These are phyloP conservation scores for Xylariaceae sp. DNA, from an alignment of 2,329 filamentous ascomycete genomes.

Conservation along the genomic window DNA sequence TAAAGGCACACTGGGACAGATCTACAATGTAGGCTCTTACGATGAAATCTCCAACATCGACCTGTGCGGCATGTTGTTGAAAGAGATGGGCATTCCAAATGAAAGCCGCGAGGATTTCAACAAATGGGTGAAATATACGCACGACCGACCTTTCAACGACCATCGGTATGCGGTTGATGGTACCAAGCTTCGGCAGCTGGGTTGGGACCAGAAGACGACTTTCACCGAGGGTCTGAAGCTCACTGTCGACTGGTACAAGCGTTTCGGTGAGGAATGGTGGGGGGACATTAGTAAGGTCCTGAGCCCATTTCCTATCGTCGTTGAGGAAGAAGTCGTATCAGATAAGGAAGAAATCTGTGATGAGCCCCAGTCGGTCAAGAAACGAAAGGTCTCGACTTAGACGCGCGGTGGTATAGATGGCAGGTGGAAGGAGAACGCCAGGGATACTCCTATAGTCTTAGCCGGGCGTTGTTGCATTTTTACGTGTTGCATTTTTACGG, in stretches of 20 bases:
- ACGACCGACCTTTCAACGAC: constrained; percentile 74
- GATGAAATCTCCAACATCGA: constrained; percentile 71
- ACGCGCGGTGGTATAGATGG: too few relatives aligned
- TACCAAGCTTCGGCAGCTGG: constrained; percentile 57
- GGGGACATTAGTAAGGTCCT: constrained; percentile 62
- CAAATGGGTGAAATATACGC: constrained; percentile 65
- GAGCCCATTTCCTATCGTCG: constrained; percentile 58
- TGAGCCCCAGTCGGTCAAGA: constrained; percentile 22
- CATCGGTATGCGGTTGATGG: constrained; percentile 65
- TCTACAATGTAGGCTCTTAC: constrained; percentile 75
- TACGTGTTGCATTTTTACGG: too few relatives aligned
- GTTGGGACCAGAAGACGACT: constrained; percentile 60
- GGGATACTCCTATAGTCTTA: too few relatives aligned
- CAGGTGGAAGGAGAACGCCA: too few relatives aligned
- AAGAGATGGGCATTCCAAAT: constrained; percentile 50
- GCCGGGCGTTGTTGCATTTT: too few relatives aligned
- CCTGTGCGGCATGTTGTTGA: constrained; percentile 58
- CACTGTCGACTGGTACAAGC: constrained; percentile 64
- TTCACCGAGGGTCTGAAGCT: constrained; percentile 56
- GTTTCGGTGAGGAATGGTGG: constrained; percentile 63
- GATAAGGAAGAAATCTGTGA: constrained; percentile 36
- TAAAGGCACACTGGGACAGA: constrained; percentile 63
- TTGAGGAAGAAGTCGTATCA: constrained; percentile 46
- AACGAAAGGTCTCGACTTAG: constrained; percentile 20
- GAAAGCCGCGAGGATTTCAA: constrained; percentile 44